Conservation (phyloP, 805 yeast species). For the Saccharomycopsis amapae region DNA sequence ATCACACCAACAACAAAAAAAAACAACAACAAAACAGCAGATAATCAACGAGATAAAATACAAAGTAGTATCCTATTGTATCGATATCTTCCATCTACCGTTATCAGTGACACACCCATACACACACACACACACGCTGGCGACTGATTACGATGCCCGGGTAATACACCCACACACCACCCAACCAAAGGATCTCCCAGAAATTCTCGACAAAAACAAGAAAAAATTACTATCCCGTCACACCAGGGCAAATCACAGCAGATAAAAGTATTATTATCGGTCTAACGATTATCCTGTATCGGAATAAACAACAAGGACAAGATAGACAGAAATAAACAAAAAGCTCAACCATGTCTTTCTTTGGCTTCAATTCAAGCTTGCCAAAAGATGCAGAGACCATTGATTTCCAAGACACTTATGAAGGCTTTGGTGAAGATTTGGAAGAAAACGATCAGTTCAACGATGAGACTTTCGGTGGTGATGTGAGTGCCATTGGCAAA, state of each 20-base stretch:
- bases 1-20: too few species aligned
- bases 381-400: conserved; percentile 34
- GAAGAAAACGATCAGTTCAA: conserved; percentile 76
- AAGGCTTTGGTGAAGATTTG: conserved; percentile 62
- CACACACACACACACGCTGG: background rate
- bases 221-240: background rate
- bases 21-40: too few species aligned
- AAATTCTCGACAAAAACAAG: background rate
- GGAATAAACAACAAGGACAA: background rate
- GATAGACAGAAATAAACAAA: background rate
- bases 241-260: background rate
- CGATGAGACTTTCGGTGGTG: conserved; percentile 70
- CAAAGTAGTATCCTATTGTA: too few species aligned
- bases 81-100: background rate
- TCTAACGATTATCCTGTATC: background rate
- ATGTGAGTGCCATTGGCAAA: conserved; percentile 40
- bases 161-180: background rate
- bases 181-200: background rate
- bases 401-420: conserved; percentile 81
- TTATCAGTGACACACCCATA: background rate
- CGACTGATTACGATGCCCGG: background rate
- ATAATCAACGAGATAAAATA: too few species aligned
- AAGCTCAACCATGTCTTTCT: conserved; percentile 48
- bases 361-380: conserved; percentile 47
- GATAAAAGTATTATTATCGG: background rate